Evolutionary conservation across 768 basidiomycete genomes (phyloP).

Genomic region (Chalciporus pseudorubinellus): DNA sequence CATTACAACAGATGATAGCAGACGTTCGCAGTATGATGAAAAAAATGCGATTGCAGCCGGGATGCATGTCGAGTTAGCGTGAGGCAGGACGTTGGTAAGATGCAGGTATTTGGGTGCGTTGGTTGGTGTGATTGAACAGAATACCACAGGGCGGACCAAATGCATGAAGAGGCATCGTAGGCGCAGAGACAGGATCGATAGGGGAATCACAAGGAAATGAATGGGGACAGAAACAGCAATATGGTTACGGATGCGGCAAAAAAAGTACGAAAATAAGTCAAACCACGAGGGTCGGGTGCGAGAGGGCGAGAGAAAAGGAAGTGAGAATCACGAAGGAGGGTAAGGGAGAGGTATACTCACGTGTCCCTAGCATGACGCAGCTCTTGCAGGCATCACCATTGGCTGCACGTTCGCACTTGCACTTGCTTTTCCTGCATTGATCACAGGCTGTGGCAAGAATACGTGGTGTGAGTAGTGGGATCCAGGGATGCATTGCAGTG

Average conservation of each 20-base stretch:
- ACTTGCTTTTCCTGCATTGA: slow-evolving; percentile 86
- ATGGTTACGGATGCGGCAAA: background rate
- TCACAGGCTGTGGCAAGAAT: slow-evolving; percentile 60
- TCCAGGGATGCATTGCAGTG: background rate
- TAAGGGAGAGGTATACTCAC: slow-evolving; percentile 41
- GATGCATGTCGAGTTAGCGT: background rate
- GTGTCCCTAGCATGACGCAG: slow-evolving; percentile 68
- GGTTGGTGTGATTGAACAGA: slow-evolving; percentile 4
- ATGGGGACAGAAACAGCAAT: background rate
- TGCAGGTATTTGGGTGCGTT: slow-evolving; percentile 12
- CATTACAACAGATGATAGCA: slow-evolving; percentile 20
- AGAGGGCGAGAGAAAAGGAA: background rate
- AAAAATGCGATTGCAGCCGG: slow-evolving; percentile 8
- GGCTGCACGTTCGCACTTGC: slow-evolving; percentile 75
- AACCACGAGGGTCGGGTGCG: slow-evolving; percentile 12
- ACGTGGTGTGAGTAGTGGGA: background rate
- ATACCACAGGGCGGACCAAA: slow-evolving; percentile 6
- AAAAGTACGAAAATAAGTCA: background rate
- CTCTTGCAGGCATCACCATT: slow-evolving; percentile 69
- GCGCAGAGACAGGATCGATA: background rate
- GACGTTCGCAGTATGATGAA: slow-evolving; percentile 1
- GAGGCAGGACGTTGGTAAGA: slow-evolving; percentile 4
- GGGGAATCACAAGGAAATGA: slow-evolving; percentile 1
- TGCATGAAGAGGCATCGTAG: background rate
- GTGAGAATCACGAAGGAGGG: slow-evolving; percentile 8